Evolutionary conservation across 2,329 filamentous ascomycete species (phyloP).

Genomic region (Fusarium continuum): DNA sequence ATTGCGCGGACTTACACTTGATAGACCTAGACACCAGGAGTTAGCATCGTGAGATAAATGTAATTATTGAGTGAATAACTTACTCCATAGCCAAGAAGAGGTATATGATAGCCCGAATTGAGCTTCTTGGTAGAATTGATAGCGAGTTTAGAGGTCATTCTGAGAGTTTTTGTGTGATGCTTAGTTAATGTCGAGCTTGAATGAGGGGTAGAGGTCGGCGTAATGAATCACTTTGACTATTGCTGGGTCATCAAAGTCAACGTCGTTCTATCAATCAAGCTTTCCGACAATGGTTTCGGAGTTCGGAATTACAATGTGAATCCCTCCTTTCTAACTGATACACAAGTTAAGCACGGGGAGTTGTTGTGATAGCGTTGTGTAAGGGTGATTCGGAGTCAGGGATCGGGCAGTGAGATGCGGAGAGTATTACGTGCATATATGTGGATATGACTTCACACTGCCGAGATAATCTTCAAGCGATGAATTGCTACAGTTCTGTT

Average conservation of each 20-base stretch:
- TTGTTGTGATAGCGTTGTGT: not conserved
- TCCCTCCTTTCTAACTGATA: not conserved
- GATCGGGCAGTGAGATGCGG: not conserved
- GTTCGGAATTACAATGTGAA: not conserved
- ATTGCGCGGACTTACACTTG: constrained; percentile 55
- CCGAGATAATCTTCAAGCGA: too few species aligned
- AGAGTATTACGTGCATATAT: not conserved
- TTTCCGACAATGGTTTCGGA: not conserved
- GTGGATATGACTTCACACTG: too few species aligned
- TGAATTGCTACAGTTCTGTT: too few species aligned
- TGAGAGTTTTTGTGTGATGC: constrained; percentile 26
- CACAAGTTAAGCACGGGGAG: not conserved
- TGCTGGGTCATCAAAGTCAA: not conserved
- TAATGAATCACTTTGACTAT: constrained; percentile 11
- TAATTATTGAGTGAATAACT: constrained; percentile 37
- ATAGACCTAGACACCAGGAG: constrained; percentile 55
- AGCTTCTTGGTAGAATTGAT: constrained; percentile 62
- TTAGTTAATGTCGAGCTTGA: not conserved
- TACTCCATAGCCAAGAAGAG: constrained; percentile 64
- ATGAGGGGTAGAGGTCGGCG: constrained; percentile 11
- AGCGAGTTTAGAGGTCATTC: constrained; percentile 58
- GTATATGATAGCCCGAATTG: constrained; percentile 63
- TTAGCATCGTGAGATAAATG: constrained; percentile 4
- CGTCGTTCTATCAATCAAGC: not conserved
- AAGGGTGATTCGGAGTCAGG: not conserved